Evolutionary conservation across 2,329 filamentous ascomycete genomes (phyloP), one percentile per base, ranked within the genome.

Genomic region (Aureobasidium sp.): DNA sequence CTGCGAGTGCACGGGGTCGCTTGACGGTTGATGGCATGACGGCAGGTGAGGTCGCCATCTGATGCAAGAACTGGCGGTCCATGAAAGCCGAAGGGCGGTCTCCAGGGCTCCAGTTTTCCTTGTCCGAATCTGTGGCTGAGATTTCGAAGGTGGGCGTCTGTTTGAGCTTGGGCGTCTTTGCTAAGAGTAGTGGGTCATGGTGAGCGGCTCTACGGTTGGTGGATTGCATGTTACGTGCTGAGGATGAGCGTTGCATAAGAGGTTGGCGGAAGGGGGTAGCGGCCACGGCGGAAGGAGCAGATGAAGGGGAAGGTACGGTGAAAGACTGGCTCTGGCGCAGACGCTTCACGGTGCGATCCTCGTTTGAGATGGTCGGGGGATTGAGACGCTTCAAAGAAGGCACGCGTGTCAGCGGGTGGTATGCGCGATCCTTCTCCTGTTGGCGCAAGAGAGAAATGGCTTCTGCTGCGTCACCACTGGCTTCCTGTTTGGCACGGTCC

Each of bases 61-160:
- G 45, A 19, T 43, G 46, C 40, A 55, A n/a, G 51, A 66, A 54
- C 23, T 61, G 60, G 27, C 78, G 64, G 77, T 79, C 1, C 29
- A 58, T 43, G 42, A 47, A 58, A 19, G 55, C 55, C 15, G 55
- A 58, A 25, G 55, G 55, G 29, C 55, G 55, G 7, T 58, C 55
- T 5, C 53, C 53, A 79, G 86, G 69, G 78, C 83, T 82, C 83
- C 90, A 95, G 70, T 97, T 97, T 76, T 97, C 93, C 75, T 97
- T 97, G 72, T 97, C 93, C 1, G 90, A 96, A 68, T 96, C 92
- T 51, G 84, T 71, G 75, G 83, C 83, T 70, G 67, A 77, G 67
- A 73, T 77, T 73, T 78, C 74, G 25, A 79, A 76, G 38, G 69
- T 70, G n/a, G 64, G 65, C 6, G 67, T 65, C 38, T 69, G 65